Percentiles rank a stretch among this genome's conserved stretches.
phyloP scores from a whole-genome alignment of 192 early-diverging fungal genomes.

The Backusella australiensis region DNA sequence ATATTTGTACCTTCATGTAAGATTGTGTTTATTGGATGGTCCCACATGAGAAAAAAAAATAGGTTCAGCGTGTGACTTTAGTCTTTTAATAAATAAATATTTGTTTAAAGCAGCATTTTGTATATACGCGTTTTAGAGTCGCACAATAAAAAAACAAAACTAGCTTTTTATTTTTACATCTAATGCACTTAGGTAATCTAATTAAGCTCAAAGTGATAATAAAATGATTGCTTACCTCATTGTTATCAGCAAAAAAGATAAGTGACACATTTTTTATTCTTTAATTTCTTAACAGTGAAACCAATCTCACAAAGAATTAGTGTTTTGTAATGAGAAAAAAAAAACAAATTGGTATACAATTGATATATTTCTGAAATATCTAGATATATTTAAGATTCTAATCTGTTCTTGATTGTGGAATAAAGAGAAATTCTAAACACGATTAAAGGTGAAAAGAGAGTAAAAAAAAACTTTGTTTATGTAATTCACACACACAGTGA shows the following conservation, averaged over 20 bases:
- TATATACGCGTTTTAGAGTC: constrained; percentile 7
- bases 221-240: background rate
- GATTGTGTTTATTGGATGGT: background rate
- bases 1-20: background rate
- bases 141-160: background rate
- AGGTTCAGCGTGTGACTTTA: background rate
- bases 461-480: constrained; percentile 1
- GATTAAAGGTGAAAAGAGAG: background rate
- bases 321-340: background rate
- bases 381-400: background rate
- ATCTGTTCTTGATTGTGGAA: background rate
- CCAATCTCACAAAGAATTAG: background rate
- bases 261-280: background rate
- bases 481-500: constrained; percentile 4
- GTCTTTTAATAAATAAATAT: background rate
- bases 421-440: background rate
- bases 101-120: background rate
- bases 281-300: background rate
- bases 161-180: background rate
- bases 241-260: background rate
- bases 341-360: background rate
- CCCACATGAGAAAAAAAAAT: background rate
- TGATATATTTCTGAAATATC: too few relatives aligned
- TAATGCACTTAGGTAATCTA: background rate
- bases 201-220: background rate